phyloP scores from a whole-genome alignment of 2,329 filamentous ascomycete species.

The Sarocladium kiliense region DNA sequence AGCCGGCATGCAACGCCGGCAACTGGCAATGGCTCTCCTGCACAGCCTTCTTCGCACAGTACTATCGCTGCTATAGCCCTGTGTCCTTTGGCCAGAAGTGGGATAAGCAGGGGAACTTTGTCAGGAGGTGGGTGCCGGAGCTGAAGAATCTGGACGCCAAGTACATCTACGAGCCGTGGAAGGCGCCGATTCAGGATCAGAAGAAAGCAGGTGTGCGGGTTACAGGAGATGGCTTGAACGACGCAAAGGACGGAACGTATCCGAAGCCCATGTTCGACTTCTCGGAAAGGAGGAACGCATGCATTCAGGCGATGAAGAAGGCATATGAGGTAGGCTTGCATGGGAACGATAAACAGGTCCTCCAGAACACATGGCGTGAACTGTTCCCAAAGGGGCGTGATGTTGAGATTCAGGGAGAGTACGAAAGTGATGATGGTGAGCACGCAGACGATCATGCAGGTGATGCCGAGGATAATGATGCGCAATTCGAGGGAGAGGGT shows the following conservation, averaged over 20 bases:
- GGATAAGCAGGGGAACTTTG: slow-evolving; percentile 63
- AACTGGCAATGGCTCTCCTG: slow-evolving; percentile 79
- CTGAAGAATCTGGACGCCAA: slow-evolving; percentile 56
- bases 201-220: slow-evolving; percentile 62
- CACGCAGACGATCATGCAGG: neutral
- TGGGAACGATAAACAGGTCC: slow-evolving; percentile 56
- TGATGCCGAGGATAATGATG: slow-evolving; percentile 16
- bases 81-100: slow-evolving; percentile 70
- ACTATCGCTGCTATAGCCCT: slow-evolving; percentile 65
- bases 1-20: slow-evolving; percentile 66
- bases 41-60: slow-evolving; percentile 69
- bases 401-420: slow-evolving; percentile 5
- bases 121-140: slow-evolving; percentile 64
- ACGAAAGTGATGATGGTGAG: slow-evolving; percentile 6
- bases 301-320: slow-evolving; percentile 63
- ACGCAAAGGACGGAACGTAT: slow-evolving; percentile 45
- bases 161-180: slow-evolving; percentile 78
- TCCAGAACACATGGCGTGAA: slow-evolving; percentile 53
- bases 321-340: slow-evolving; percentile 62
- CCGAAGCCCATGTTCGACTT: slow-evolving; percentile 79
- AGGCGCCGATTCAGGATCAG: slow-evolving; percentile 62
- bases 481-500: slow-evolving; percentile 9
- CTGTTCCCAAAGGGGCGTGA: slow-evolving; percentile 30
- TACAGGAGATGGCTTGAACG: slow-evolving; percentile 44
- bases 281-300: slow-evolving; percentile 52